Percentiles rank a stretch among this genome's conserved stretches.
Conservation (phyloP, 768 basidiomycete genomes). For the Mycena polygramma region DNA sequence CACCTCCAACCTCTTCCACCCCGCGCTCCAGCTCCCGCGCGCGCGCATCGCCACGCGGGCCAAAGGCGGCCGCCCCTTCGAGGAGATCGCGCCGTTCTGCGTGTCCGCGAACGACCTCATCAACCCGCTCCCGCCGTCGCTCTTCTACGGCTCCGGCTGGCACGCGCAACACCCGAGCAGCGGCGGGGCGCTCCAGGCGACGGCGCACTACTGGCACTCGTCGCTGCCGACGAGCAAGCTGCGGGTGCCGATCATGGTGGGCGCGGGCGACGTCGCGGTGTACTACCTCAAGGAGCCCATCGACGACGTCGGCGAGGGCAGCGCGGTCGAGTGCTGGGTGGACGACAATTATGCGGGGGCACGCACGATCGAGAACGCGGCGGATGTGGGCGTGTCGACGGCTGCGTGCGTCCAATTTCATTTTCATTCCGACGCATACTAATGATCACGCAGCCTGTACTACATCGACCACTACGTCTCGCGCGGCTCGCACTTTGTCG, state of each 20-base stretch:
- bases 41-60: constrained; percentile 81
- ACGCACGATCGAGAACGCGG: constrained; percentile 82
- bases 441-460: constrained; percentile 79
- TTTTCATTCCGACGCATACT: too few relatives aligned
- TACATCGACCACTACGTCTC: constrained; percentile 90
- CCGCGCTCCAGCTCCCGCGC: constrained; percentile 71
- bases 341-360: constrained; percentile 93
- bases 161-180: constrained; percentile 76
- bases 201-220: constrained; percentile 94
- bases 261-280: constrained; percentile 92
- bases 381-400: constrained; percentile 68
- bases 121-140: constrained; percentile 93
- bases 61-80: constrained; percentile 65
- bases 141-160: constrained; percentile 97
- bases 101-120: constrained; percentile 98
- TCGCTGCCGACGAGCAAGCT: constrained; percentile 85
- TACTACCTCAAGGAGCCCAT: constrained; percentile 88
- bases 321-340: constrained; percentile 93
- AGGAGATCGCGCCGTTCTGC: constrained; percentile 93
- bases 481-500: constrained; percentile 93
- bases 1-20: constrained; percentile 33
- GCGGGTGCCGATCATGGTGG: constrained; percentile 85
- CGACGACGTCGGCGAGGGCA: constrained; percentile 68
- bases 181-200: constrained; percentile 63
- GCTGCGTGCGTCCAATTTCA: constrained; percentile 69